A percentile compares a stretch with the other conserved stretches of the same genome.
Evolutionary conservation across 2,329 filamentous ascomycete genomes (phyloP).

Genomic region (Penicillium sp.): DNA sequence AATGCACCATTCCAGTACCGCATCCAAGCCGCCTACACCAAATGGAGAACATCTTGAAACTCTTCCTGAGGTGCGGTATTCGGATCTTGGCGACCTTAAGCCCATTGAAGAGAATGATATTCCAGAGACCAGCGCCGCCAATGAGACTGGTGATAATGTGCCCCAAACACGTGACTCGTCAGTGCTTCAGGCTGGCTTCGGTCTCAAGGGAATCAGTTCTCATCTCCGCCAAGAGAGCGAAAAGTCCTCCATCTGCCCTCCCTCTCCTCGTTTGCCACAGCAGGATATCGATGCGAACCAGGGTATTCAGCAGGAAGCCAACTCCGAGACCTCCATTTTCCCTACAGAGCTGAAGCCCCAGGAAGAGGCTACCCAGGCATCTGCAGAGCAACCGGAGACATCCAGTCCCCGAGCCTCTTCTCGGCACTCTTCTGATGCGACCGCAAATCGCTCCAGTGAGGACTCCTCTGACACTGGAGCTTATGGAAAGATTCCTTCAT

Average conservation of each 20-base stretch:
- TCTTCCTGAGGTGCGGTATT: slow-evolving; percentile 42
- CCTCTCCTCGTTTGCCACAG: slow-evolving; percentile 43
- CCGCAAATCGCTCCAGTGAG: slow-evolving; percentile 17
- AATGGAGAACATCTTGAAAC: slow-evolving; percentile 35
- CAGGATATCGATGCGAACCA: slow-evolving; percentile 25
- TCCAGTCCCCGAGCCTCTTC: slow-evolving; percentile 16
- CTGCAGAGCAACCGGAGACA: neutral
- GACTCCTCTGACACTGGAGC: slow-evolving; percentile 14
- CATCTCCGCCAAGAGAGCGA: slow-evolving; percentile 83
- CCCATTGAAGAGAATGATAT: slow-evolving; percentile 43
- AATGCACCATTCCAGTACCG: slow-evolving; percentile 40
- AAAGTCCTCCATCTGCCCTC: slow-evolving; percentile 76
- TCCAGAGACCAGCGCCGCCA: slow-evolving; percentile 11
- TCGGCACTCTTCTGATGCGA: slow-evolving; percentile 14
- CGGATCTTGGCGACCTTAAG: slow-evolving; percentile 45
- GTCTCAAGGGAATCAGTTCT: slow-evolving; percentile 72
- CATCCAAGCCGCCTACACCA: slow-evolving; percentile 35
- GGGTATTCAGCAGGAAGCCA: neutral
- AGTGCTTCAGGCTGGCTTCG: slow-evolving; percentile 66
- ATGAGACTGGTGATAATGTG: slow-evolving; percentile 11
- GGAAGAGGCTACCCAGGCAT: slow-evolving; percentile 1
- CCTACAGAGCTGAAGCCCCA: neutral
- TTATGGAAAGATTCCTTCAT: slow-evolving; percentile 34
- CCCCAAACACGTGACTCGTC: slow-evolving; percentile 68
- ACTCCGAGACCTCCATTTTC: neutral